phyloP scores from a whole-genome alignment of 164 flowering plant genomes.

The Tetrastigma voinierianum region DNA sequence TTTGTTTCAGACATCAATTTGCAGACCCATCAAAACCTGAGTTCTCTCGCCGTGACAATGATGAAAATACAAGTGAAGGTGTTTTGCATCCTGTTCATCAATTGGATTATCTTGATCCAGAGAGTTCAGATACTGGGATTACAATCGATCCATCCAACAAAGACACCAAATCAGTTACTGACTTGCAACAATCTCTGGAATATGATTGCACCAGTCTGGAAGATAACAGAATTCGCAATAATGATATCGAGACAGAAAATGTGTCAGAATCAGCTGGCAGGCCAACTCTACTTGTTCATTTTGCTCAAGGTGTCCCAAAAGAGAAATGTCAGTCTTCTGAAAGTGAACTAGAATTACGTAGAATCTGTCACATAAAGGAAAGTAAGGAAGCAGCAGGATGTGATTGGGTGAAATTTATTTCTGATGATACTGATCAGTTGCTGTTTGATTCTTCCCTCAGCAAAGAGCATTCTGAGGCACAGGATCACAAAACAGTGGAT shows the following conservation, averaged over 20 bases:
- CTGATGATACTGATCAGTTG: slow-evolving; percentile 18
- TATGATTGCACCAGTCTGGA: slow-evolving; percentile 17
- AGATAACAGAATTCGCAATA: neutral
- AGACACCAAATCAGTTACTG: slow-evolving; percentile 9
- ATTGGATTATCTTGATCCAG: neutral
- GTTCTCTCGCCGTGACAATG: slow-evolving; percentile 6
- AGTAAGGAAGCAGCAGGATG: slow-evolving; percentile 11
- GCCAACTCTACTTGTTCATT: neutral
- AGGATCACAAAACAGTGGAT: slow-evolving; percentile 12
- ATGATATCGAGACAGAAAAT: neutral
- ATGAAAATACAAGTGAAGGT: slow-evolving; percentile 6
- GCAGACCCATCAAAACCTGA: slow-evolving; percentile 17
- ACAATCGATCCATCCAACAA: slow-evolving; percentile 7
- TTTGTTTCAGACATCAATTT: slow-evolving; percentile 15
- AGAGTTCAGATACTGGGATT: slow-evolving; percentile 4
- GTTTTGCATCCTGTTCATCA: slow-evolving; percentile 4
- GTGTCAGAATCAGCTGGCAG: neutral
- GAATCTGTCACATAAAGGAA: slow-evolving; percentile 4
- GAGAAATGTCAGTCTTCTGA: slow-evolving; percentile 3
- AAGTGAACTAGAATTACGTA: slow-evolving; percentile 15
- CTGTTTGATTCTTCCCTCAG: slow-evolving; percentile 9
- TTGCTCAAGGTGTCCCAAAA: neutral
- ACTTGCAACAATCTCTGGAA: slow-evolving; percentile 16
- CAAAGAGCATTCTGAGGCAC: slow-evolving; percentile 4
- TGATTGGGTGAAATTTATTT: slow-evolving; percentile 11